Base-by-base conservation (phyloP, 495 filamentous ascomycete species). In the Daldinia childiae region DNA sequence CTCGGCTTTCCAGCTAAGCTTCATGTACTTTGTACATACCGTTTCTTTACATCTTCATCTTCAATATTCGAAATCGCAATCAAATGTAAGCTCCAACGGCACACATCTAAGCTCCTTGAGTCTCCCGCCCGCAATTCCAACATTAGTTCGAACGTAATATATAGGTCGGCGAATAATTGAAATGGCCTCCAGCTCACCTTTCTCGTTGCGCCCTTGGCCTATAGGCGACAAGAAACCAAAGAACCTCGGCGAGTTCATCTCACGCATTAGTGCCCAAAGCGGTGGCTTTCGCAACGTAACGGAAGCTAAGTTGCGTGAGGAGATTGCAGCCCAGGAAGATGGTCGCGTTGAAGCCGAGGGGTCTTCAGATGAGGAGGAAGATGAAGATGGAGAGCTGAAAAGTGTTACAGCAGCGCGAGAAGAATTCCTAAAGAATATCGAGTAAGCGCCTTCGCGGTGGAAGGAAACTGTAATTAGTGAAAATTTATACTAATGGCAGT, bases 221-320 rank as follows among this genome's bases (percentile, higher is more conserved):
- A 82, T 85, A 27, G 80, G 83, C 41, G 79, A 83, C 65, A 81
- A 84, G 62, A 84, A 83, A 52, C 83, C 86, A n/a, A 87, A 89
- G 62, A 86, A 82, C 12, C 80, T 96, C 12, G 83, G 87, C n/a
- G 86, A 89, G 41, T 87, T 93, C 56, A 92, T 95, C 62, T 78
- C 84, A 52, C 90, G 93, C 61, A 90, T 95, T 79, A 92, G 91
- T 76, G 79, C 83, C 39, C 86, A 94, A 70, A 89, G 88, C 64
- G 93, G 92, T 27, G 88, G 89, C 7, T 94, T 97, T 68, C 88
- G 90, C 36, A 84, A 87, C 58, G 79, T 93, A 69, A 90, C 86
- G 58, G 88, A 91, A 77, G 85, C 86, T 36, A 81, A 86, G 17
- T 75, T 94, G 3, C 84, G 83, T 15, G 83, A 86, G 41, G 86